These are phyloP conservation scores for Quercus suber DNA, from an alignment of 306 rosid species.

Conservation along the genomic window DNA sequence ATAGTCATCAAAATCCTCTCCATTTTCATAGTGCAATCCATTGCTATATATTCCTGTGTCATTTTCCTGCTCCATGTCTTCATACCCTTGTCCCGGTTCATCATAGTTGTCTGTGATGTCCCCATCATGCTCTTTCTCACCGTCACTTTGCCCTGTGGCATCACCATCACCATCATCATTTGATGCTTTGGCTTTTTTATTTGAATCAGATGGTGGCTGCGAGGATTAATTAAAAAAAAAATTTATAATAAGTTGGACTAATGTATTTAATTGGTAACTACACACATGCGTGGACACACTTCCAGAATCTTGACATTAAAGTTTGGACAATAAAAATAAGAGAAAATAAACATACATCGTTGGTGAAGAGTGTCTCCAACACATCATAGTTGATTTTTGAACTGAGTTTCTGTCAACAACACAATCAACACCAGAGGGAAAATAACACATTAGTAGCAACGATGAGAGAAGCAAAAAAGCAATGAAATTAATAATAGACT, in stretches of 20 bases:
- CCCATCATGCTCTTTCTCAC: neutral
- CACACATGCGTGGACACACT: neutral
- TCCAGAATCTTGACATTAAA: neutral
- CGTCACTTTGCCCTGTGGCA: neutral
- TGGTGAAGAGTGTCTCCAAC: slow-evolving; percentile 46
- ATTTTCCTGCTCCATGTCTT: neutral
- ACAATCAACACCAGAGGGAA: slow-evolving; percentile 6
- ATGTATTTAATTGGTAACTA: neutral
- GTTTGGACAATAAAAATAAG: neutral
- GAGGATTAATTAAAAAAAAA: neutral
- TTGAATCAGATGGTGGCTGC: slow-evolving; percentile 7
- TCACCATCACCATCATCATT: slow-evolving; percentile 8
- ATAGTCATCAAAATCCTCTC: slow-evolving; percentile 7
- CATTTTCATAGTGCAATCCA: neutral
- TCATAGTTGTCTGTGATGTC: neutral
- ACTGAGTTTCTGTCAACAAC: slow-evolving; percentile 55
- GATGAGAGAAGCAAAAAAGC: slow-evolving; percentile 2
- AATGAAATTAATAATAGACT: neutral
- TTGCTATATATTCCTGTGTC: neutral
- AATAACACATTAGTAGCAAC: slow-evolving; percentile 1
- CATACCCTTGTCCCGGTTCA: neutral
- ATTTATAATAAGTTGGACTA: neutral
- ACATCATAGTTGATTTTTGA: slow-evolving; percentile 62
- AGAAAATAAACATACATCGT: slow-evolving; percentile 37
- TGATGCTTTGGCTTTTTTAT: slow-evolving; percentile 11